Evolutionary conservation across 495 filamentous ascomycete genomes (phyloP), one percentile per base, ranked within the genome.

Genomic region (Copromyces sp.): DNA sequence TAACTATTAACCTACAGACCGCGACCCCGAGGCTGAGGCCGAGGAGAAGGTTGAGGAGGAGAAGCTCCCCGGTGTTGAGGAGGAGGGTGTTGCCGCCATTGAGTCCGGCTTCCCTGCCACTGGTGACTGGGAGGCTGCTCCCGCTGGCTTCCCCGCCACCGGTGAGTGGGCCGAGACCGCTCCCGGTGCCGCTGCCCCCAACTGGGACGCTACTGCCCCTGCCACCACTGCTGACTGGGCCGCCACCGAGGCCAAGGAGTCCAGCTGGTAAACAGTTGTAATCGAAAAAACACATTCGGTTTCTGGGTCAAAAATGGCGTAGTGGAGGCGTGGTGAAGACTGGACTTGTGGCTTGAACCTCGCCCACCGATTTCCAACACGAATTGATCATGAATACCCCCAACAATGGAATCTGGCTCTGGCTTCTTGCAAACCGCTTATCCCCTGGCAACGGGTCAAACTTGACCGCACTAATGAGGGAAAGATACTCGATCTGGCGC

Each of bases 21-120:
- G 95, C 84, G 95, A 99, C 83, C 95, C 95, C 73, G 95, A 99
- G 87, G 94, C 95, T 76, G 94, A 98, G 89, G 94, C 93, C 85
- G 96, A 97, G 90, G 94, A 97, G 80, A 90, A 91, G 87, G 85
- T 87, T 65, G 88, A 88, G 79, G 86, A 88, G 80, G 83, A 88
- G 87, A 88, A 91, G 89, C 83, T 89, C 73, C 87, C 92, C 68
- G 89, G 89, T 80, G 91, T 87, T 73, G 95, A 98, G 77, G 94
- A 98, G 86, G 92, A 92, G 79, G 94, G 91, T 78, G 76, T 92
- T 74, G 88, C 83, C 78, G 89, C 93, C 77, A 87, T 94, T 77
- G 94, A 97, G 81, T 82, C 89, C 76, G 84, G 81, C 78, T 98
- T 95, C 86, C 87, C 80, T 72, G 82, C 80, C 73, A 79, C 83